Percentiles rank a stretch among this genome's conserved stretches.
Conservation (phyloP, 78 protist genomes). For the Dictyostelium capitatum region DNA sequence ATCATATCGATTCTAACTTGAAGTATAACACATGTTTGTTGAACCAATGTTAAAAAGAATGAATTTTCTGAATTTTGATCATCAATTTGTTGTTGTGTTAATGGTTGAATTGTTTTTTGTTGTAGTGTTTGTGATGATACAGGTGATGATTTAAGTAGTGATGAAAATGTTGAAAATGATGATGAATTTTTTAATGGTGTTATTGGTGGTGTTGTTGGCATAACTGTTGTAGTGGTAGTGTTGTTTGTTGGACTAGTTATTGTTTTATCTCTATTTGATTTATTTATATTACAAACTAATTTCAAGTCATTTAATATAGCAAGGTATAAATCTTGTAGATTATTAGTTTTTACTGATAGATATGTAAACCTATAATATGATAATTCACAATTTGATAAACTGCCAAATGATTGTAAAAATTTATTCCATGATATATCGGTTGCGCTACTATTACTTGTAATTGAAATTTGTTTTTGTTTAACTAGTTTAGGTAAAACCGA, state of each 20-base stretch:
- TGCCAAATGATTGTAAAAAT: not conserved
- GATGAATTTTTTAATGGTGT: not conserved
- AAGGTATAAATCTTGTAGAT: conserved; percentile 47
- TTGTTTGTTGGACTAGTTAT: not conserved
- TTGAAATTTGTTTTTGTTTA: conserved; percentile 31
- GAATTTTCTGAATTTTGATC: conserved; percentile 51
- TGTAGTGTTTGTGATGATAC: not conserved
- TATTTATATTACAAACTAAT: not conserved
- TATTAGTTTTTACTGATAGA: conserved; percentile 44
- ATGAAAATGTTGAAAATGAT: not conserved
- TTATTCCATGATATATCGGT: conserved; percentile 18
- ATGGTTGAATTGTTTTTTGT: not conserved
- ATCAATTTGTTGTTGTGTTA: not conserved
- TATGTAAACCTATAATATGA: conserved; percentile 65
- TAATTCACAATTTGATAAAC: conserved; percentile 51
- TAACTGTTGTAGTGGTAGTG: not conserved
- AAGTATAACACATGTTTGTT: conserved; percentile 57
- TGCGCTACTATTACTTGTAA: not conserved
- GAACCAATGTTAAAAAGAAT: conserved; percentile 38
- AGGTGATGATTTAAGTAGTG: conserved; percentile 1
- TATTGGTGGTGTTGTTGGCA: not conserved
- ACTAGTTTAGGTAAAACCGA: conserved; percentile 29
- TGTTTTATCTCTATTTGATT: not conserved
- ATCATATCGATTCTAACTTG: conserved; percentile 73
- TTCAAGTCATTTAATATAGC: conserved; percentile 49